Evolutionary conservation across 305 asterid species (phyloP), one percentile per base, ranked within the genome.

Genomic region (Ilex paraguariensis): DNA sequence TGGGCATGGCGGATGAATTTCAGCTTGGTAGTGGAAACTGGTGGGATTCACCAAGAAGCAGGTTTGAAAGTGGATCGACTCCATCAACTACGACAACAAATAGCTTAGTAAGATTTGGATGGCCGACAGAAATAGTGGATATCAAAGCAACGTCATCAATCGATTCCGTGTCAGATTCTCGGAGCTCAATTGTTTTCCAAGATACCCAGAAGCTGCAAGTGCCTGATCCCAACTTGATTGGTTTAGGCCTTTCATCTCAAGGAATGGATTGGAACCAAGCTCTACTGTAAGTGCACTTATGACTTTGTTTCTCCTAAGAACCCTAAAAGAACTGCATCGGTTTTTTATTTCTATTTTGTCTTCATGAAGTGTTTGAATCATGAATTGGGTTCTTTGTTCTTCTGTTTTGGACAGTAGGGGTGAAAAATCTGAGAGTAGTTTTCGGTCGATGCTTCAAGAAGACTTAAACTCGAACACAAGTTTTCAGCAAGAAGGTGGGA

Each of bases 1-100:
- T 39, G 60, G 66, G 70, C 68, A 91, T 91, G 98, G 91, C 88
- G 6, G 98, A 91, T 48, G 95, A 91, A 31, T 91, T 82, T 72
- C 95, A 88, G 60, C 66, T 85, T 9, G 95, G 98, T 21, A 83
- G 69, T 48, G 82, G 79, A 31, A 85, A 75, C 81, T 91, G 98
- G 97, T 88, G 97, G 97, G 95, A 85, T 51, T 10, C 88, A 10
- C 57, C 92, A 1, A 66, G 92, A 57, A 82, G 70, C 64, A 75
- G 89, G 66, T 82, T 73, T 58, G 84, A 76, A 12, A 63, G 58
- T 50, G 68, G 86, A 2, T 33, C 69, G n/a, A 62, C 81, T 17
- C 56, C 84, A 64, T 70, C 73, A 15, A 39, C 80, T 0, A 55
- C 72, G 30, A 39, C 82, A 36, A 53, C 68, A 0, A 65, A 56